These are phyloP conservation scores for Cupressus sempervirens DNA, from an alignment of 75 land plant species.

Conservation along the genomic window DNA sequence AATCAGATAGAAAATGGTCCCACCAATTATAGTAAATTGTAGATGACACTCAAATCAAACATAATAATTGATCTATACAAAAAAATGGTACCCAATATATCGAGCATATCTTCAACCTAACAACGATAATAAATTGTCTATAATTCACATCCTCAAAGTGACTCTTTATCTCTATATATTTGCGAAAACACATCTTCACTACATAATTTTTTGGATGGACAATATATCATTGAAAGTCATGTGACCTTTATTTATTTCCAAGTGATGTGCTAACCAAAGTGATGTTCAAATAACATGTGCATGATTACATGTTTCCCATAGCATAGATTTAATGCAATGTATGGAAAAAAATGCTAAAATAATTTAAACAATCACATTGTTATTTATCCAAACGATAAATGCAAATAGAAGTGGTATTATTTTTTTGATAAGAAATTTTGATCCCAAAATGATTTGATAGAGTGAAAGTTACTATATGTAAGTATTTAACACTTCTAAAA, in stretches of 20 bases:
- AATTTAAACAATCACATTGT: not conserved
- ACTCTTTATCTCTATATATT: not conserved
- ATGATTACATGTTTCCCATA: not conserved
- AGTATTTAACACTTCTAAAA: not conserved
- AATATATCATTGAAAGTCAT: not conserved
- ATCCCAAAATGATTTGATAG: not conserved
- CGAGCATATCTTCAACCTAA: not conserved
- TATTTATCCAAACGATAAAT: not conserved
- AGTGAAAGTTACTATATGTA: not conserved
- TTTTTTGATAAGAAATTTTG: not conserved
- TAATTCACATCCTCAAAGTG: not conserved
- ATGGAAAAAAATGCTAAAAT: not conserved
- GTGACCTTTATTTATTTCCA: not conserved
- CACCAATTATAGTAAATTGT: too few species aligned
- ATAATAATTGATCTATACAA: not conserved
- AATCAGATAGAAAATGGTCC: too few species aligned
- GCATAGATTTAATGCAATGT: not conserved
- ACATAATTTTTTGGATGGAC: not conserved
- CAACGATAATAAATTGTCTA: not conserved
- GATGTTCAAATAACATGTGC: not conserved
- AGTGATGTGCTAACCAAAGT: not conserved
- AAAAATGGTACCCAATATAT: not conserved
- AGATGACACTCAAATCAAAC: too few species aligned
- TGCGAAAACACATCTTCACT: not conserved
- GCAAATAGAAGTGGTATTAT: not conserved